phyloP scores from a whole-genome alignment of 2,329 filamentous ascomycete species.

The Meredithiella fracta region DNA sequence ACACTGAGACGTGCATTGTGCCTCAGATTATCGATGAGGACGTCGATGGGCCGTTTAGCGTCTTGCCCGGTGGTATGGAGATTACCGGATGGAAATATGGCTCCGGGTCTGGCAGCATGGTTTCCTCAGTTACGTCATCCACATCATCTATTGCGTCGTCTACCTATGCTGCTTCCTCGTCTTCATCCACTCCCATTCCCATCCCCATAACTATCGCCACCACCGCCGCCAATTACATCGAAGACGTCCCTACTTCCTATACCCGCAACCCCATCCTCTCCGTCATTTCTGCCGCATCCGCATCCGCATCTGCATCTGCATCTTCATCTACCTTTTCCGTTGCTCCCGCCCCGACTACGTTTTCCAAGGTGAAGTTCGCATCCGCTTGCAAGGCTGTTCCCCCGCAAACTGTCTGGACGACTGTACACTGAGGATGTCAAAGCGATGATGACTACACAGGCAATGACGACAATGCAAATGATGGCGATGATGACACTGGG shows the following conservation, averaged over 20 bases:
- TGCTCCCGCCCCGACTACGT: not conserved
- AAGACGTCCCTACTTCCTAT: not conserved
- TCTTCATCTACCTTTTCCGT: not conserved
- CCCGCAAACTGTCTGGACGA: constrained; percentile 27
- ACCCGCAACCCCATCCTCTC: not conserved
- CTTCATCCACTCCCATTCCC: not conserved
- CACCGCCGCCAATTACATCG: not conserved
- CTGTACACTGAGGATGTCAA: constrained; percentile 20
- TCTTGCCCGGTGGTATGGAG: constrained; percentile 39
- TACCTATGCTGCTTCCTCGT: not conserved
- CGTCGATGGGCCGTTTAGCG: constrained; percentile 27
- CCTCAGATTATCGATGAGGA: constrained; percentile 30
- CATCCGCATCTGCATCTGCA: not conserved
- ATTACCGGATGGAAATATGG: constrained; percentile 36
- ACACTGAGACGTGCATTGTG: constrained; percentile 36
- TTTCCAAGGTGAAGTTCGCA: constrained; percentile 13
- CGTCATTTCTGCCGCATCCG: not conserved
- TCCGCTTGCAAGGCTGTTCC: constrained; percentile 19
- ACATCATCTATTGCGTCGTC: not conserved
- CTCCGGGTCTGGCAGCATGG: constrained; percentile 13
- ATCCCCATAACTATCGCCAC: not conserved
- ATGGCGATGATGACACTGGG: not conserved
- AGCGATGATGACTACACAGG: not conserved
- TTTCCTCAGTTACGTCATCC: not conserved
- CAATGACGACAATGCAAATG: not conserved